Evolutionary conservation across 2,329 filamentous ascomycete species (phyloP), one percentile per base, ranked within the genome.

Genomic region (Ceratocystis colombiana): DNA sequence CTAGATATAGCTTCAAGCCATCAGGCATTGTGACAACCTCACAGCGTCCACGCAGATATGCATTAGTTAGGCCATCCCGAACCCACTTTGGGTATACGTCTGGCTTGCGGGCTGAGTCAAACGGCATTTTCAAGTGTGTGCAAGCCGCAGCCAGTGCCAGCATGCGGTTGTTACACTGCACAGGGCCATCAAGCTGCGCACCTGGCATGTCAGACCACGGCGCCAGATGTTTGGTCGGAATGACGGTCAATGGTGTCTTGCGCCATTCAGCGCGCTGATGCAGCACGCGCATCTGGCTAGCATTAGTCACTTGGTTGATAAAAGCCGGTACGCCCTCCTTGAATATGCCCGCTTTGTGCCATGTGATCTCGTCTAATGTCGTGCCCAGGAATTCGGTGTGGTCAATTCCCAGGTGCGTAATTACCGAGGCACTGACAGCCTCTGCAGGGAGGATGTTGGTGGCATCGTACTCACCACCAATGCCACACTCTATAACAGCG

Each of bases 261-360:
- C 84, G 87, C 71, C 87, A 84, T 50, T 72, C 72, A 0, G 87
- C 84, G 70, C 88, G 80, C 63, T 77, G 76, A 69, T 80, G 76
- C 67, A 92, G 72, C 8, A 91, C 84, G 5, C 77, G 73, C 71
- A 75, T 74, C 1, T 64, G 66, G 57, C 72, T 72, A 61, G 73
- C 70, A 8, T 72, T 71, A 0, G 72, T 70, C 22, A 73, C 62
- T 3, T 66, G 71, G 44, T 73, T 71, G 6, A 76, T 73, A 7
- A 78, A 78, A 0, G 73, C 77, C 48, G 68, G 71, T 0, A 76
- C 81, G 0, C 82, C 84, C 0, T 75, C 64, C 74, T 95, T 96
- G 73, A 95, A 87, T 57, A 96, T 89, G 0, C 92, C 92, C 5
- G 87, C 87, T 75, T 96, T 96, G 74, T 96, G 89, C 92, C 91